A percentile compares a stretch with the other conserved stretches of the same genome.
Conservation (phyloP, 2,329 filamentous ascomycete genomes). For the Apiospora aurea region DNA sequence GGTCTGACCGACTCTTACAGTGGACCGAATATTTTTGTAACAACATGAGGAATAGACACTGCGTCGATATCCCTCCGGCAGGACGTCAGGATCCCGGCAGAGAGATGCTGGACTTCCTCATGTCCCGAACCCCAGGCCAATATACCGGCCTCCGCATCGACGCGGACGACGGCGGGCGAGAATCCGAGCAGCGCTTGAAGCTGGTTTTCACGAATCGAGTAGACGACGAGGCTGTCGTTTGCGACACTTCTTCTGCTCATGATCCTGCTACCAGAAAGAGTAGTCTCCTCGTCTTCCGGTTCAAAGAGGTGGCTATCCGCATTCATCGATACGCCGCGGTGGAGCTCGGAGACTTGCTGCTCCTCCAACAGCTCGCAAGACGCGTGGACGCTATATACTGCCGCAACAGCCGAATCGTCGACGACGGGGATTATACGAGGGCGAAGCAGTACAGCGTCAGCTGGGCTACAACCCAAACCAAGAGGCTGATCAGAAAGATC, state of each 20-base stretch:
- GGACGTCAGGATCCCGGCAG: neutral
- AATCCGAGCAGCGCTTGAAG: neutral
- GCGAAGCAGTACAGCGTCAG: neutral
- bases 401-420: neutral
- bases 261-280: neutral
- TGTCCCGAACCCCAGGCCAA: neutral
- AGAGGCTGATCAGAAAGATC: neutral
- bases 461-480: neutral
- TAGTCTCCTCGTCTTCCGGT: neutral
- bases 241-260: neutral
- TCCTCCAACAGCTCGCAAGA: neutral
- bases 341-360: neutral
- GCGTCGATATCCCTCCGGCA: neutral
- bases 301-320: neutral
- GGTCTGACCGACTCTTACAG: neutral
- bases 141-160: too few species aligned
- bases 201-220: neutral
- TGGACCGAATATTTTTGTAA: neutral
- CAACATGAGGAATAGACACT: neutral
- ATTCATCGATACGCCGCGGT: neutral
- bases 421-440: neutral
- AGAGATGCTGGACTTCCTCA: neutral
- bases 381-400: neutral
- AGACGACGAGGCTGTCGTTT: neutral
- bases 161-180: neutral